phyloP scores from a whole-genome alignment of 2,329 filamentous ascomycete genomes.

The Trichoderma pleuroti region DNA sequence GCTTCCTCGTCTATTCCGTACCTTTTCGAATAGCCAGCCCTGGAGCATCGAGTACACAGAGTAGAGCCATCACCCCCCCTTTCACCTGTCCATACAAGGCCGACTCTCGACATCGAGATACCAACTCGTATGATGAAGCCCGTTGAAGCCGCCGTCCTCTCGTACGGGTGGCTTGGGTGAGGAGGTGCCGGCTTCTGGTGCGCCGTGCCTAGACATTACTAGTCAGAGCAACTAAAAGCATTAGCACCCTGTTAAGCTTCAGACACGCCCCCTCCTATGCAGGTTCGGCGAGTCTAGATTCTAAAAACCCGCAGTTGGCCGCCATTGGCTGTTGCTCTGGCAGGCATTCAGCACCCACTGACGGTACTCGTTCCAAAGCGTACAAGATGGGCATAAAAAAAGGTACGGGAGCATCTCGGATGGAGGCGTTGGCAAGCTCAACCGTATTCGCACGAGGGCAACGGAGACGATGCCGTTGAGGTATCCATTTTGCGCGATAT shows the following conservation, averaged over 20 bases:
- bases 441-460: not conserved
- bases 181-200: not conserved
- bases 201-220: not conserved
- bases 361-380: not conserved
- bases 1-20: not conserved
- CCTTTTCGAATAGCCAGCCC: not conserved
- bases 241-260: not conserved
- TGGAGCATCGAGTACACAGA: not conserved
- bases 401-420: not conserved
- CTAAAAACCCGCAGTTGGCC: not conserved
- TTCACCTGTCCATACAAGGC: not conserved
- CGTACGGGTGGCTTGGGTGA: not conserved
- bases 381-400: not conserved
- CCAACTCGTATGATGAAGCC: not conserved
- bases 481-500: not conserved
- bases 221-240: not conserved
- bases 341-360: not conserved
- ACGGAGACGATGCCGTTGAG: not conserved
- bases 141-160: not conserved
- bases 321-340: not conserved
- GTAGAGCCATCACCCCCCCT: not conserved
- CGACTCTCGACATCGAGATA: not conserved
- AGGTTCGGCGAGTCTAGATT: slow-evolving; percentile 17
- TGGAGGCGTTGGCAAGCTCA: not conserved
- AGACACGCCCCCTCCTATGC: slow-evolving; percentile 9